Evolutionary conservation across 176 grass and related monocot species (phyloP).

Genomic region (Rhipidocladum racemiflorum): DNA sequence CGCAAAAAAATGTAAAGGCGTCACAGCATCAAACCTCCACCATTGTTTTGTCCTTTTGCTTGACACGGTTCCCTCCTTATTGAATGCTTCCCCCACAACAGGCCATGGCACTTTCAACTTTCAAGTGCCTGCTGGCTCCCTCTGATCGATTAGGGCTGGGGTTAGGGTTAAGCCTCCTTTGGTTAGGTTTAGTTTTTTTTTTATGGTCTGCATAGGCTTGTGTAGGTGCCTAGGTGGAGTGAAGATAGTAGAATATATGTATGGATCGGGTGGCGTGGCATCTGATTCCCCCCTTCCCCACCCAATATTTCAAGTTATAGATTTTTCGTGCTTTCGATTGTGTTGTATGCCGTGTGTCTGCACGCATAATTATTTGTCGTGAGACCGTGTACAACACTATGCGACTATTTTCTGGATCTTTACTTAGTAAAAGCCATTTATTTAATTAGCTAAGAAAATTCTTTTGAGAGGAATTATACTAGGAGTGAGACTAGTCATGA

Average conservation of each 20-base stretch:
- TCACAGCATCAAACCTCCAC: conserved; percentile 29
- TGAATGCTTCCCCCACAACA: conserved; percentile 18
- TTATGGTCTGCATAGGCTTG: conserved; percentile 21
- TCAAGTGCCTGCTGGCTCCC: not conserved
- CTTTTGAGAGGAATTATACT: not conserved
- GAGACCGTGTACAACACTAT: not conserved
- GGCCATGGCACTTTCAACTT: conserved; percentile 19
- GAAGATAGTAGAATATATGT: conserved; percentile 39
- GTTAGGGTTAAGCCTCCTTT: conserved; percentile 20
- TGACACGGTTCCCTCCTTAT: conserved; percentile 14
- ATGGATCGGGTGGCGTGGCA: conserved; percentile 55
- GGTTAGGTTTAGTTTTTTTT: conserved; percentile 67
- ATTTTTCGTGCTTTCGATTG: conserved; percentile 2
- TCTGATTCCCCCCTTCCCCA: conserved; percentile 57
- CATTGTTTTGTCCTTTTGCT: conserved; percentile 40
- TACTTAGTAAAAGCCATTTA: not conserved
- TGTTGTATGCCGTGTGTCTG: not conserved
- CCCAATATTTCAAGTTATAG: not conserved
- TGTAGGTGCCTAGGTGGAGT: conserved; percentile 4
- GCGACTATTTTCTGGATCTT: not conserved
- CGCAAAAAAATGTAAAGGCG: not conserved
- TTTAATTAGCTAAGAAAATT: not conserved
- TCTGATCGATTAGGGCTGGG: conserved; percentile 8
- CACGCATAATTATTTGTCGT: not conserved
- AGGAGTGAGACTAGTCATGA: not conserved